Evolutionary conservation across 305 asterid species (phyloP).

Genomic region (Solanum hybrid): DNA sequence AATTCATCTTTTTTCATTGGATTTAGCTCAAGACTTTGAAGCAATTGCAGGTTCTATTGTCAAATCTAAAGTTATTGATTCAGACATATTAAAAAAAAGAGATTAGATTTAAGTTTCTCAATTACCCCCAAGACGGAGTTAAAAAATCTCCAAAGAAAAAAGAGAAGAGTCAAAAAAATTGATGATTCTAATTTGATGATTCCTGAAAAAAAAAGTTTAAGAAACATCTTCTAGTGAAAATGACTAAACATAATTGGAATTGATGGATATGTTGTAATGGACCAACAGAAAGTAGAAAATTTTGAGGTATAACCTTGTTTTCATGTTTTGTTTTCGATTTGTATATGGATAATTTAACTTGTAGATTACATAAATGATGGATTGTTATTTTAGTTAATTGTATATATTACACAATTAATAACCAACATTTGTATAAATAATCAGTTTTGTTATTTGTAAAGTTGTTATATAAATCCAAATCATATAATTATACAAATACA

Average conservation of each 20-base stretch:
- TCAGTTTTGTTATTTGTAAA: no score
- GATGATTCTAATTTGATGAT: background rate
- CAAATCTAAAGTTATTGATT: background rate
- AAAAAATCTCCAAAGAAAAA: background rate
- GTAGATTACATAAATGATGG: background rate
- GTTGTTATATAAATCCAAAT: no score
- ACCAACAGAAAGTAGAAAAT: background rate
- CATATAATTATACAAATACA: background rate
- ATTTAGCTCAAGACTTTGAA: background rate
- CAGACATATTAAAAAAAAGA: background rate
- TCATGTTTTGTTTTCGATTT: background rate
- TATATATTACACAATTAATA: background rate
- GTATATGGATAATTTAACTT: background rate
- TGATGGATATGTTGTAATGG: background rate
- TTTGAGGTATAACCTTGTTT: background rate
- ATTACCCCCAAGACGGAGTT: background rate
- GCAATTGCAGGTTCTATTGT: background rate
- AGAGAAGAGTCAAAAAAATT: background rate
- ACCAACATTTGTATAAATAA: background rate
- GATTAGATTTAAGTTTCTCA: background rate
- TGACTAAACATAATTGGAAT: background rate
- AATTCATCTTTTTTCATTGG: no score
- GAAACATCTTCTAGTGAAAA: background rate
- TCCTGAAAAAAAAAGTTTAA: no score
- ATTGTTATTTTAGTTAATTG: background rate